Percentiles rank a stretch among this genome's conserved stretches.
These are phyloP conservation scores for Phytophthora pisi DNA, from an alignment of 352 stramenopile species.

Conservation along the genomic window DNA sequence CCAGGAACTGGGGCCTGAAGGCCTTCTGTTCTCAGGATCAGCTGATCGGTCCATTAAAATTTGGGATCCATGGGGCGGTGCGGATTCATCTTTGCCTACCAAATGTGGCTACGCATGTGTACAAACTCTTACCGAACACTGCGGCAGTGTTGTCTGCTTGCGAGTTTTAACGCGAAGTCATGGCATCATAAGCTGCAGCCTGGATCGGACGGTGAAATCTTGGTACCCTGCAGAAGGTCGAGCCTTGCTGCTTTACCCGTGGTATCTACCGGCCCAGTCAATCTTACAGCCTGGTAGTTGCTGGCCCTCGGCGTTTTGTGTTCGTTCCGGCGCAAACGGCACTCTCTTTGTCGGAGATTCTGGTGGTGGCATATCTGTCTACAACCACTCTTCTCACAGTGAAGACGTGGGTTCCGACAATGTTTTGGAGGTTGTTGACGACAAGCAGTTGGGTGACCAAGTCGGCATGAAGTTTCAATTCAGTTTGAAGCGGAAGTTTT, in stretches of 20 bases:
- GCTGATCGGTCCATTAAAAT: constrained; percentile 73
- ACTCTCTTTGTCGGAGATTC: constrained; percentile 74
- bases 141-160: constrained; percentile 57
- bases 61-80: constrained; percentile 68
- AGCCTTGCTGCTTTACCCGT: constrained; percentile 69
- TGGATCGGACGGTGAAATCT: constrained; percentile 72
- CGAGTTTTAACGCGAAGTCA: constrained; percentile 48
- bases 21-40: constrained; percentile 68
- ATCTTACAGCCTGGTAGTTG: constrained; percentile 55
- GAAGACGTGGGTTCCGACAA: constrained; percentile 6
- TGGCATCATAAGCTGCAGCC: constrained; percentile 70
- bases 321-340: constrained; percentile 48
- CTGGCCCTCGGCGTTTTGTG: constrained; percentile 65
- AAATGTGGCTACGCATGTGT: constrained; percentile 44
- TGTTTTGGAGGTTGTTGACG: constrained; percentile 13
- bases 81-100: constrained; percentile 46
- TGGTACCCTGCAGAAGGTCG: constrained; percentile 67
- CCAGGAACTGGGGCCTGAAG: constrained; percentile 45
- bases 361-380: constrained; percentile 63
- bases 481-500: constrained; percentile 63
- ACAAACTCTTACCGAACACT: constrained; percentile 67
- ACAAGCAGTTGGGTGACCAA: constrained; percentile 18
- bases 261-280: constrained; percentile 64
- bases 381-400: constrained; percentile 29
- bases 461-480: constrained; percentile 46